These are phyloP conservation scores for Chaetomium fimeti DNA, from an alignment of 495 filamentous ascomycete species.

Conservation along the genomic window DNA sequence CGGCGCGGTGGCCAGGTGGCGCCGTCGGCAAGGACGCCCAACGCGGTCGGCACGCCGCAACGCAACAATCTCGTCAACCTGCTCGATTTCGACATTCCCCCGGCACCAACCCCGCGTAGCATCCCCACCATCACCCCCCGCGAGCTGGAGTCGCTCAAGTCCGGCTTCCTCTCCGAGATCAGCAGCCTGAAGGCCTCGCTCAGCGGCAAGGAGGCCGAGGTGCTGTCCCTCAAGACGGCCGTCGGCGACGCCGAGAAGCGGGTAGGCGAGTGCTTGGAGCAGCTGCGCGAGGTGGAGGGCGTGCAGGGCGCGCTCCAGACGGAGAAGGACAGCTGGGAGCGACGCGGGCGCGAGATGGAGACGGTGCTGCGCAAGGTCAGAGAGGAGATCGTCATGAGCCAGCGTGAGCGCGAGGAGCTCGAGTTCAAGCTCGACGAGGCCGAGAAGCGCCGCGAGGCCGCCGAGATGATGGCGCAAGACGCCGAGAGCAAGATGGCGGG, in stretches of 20 bases:
- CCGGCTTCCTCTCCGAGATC: conserved; percentile 82
- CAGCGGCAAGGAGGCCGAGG: conserved; percentile 87
- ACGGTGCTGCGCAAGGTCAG: conserved; percentile 70
- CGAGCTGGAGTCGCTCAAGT: conserved; percentile 89
- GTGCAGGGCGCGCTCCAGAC: conserved; percentile 65
- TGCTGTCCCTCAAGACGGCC: conserved; percentile 76
- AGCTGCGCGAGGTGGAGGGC: conserved; percentile 69
- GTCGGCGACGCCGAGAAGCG: conserved; percentile 85
- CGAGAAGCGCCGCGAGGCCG: conserved; percentile 65
- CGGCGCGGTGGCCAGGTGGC: conserved; percentile 32
- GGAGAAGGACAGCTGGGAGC: conserved; percentile 83
- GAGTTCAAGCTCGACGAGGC: conserved; percentile 67
- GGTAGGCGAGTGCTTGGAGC: conserved; percentile 81
- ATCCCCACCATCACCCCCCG: conserved; percentile 87
- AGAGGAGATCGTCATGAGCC: conserved; percentile 72
- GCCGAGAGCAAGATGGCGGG: conserved; percentile 71
- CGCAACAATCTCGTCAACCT: conserved; percentile 54
- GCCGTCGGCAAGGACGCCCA: conserved; percentile 15
- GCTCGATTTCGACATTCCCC: conserved; percentile 90
- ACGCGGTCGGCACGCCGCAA: conserved; percentile 37
- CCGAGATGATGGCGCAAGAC: conserved; percentile 63
- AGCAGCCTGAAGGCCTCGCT: conserved; percentile 85
- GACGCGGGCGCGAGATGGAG: conserved; percentile 81
- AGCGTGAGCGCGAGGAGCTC: conserved; percentile 73
- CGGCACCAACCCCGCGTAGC: conserved; percentile 83